Evolutionary conservation across 768 basidiomycete species (phyloP).

Genomic region (Boletus speciosus): DNA sequence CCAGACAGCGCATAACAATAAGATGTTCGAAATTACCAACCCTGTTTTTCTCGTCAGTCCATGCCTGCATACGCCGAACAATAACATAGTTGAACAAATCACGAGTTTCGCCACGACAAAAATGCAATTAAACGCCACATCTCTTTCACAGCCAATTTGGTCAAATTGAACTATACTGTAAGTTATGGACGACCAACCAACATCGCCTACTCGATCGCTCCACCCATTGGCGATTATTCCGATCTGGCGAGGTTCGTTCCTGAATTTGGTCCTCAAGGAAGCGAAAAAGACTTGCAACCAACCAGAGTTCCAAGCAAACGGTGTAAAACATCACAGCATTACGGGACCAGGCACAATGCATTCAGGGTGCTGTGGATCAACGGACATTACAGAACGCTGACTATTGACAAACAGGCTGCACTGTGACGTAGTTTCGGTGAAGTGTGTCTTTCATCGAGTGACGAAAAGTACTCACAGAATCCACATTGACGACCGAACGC

Average conservation of each 20-base stretch:
- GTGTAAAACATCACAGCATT: conserved; percentile 4
- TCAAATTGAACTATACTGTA: conserved; percentile 8
- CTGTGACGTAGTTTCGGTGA: conserved; percentile 17
- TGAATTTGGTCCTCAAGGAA: conserved; percentile 1
- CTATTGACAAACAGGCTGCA: conserved; percentile 13
- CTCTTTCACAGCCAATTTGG: conserved; percentile 13
- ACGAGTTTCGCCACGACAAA: not conserved
- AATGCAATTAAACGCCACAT: conserved; percentile 25
- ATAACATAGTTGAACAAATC: not conserved
- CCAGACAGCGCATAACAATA: not conserved
- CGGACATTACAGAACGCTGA: conserved; percentile 24
- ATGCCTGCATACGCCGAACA: not conserved
- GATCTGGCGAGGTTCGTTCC: not conserved
- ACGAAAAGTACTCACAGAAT: conserved; percentile 20
- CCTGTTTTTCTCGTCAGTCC: not conserved
- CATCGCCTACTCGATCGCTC: not conserved
- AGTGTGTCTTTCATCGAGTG: conserved; percentile 5
- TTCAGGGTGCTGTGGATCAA: conserved; percentile 16
- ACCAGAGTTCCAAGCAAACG: not conserved
- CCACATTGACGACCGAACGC: conserved; percentile 12
- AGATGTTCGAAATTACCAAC: not conserved
- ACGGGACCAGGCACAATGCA: conserved; percentile 12
- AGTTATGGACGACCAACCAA: not conserved
- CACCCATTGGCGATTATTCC: not conserved
- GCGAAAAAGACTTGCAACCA: not conserved